Evolutionary conservation across 495 filamentous ascomycete species (phyloP).

Genomic region (Aspergillus indologenus): DNA sequence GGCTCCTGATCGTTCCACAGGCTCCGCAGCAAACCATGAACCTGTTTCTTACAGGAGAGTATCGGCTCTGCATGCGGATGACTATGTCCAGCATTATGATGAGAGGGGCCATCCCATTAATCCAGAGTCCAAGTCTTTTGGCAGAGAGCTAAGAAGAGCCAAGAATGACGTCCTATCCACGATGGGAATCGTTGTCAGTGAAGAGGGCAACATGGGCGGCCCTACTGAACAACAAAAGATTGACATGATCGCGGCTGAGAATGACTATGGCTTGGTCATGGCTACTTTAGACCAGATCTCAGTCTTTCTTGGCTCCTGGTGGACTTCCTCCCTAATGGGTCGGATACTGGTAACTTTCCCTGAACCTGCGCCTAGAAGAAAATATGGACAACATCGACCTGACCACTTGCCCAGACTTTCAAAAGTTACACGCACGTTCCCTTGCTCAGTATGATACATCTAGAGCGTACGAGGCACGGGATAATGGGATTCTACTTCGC

Average conservation of each 20-base stretch:
- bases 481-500: conserved; percentile 42
- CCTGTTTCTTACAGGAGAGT: conserved; percentile 24
- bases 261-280: conserved; percentile 50
- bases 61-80: conserved; percentile 43
- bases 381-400: neutral
- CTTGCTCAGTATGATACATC: conserved; percentile 35
- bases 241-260: conserved; percentile 44
- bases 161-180: conserved; percentile 59
- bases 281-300: conserved; percentile 41
- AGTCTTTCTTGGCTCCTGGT: conserved; percentile 43
- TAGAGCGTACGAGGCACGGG: conserved; percentile 36
- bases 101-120: conserved; percentile 67
- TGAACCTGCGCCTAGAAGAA: neutral
- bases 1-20: conserved; percentile 40
- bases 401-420: conserved; percentile 37
- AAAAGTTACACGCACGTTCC: conserved; percentile 40
- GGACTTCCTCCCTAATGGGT: conserved; percentile 40
- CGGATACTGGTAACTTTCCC: conserved; percentile 43
- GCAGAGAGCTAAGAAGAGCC: conserved; percentile 45
- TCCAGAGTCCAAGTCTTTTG: conserved; percentile 46
- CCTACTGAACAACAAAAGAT: conserved; percentile 42
- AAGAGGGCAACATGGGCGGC: conserved; percentile 33
- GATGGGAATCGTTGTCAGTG: conserved; percentile 51
- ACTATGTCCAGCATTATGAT: conserved; percentile 64
- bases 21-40: conserved; percentile 17